Evolutionary conservation across 441 rosid genomes (phyloP).

Genomic region (Theobroma grandiflorum): DNA sequence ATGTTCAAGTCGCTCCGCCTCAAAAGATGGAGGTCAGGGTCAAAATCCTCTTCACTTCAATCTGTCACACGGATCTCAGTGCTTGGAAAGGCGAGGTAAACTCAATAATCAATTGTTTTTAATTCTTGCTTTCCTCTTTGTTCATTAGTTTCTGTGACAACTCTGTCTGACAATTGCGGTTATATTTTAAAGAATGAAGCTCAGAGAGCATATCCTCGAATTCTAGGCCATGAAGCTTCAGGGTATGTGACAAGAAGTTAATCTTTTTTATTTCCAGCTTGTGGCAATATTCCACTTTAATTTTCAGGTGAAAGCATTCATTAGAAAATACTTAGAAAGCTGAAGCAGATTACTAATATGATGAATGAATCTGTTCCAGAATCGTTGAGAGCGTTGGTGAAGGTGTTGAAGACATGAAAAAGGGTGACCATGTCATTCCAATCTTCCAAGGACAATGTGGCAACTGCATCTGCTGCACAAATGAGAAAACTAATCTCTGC

Average conservation of each 20-base stretch:
- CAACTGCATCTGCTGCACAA: constrained; percentile 20
- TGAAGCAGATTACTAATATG: not conserved
- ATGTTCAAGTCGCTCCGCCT: constrained; percentile 12
- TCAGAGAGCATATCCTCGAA: constrained; percentile 25
- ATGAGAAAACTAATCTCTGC: constrained; percentile 16
- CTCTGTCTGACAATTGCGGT: not conserved
- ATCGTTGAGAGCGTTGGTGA: constrained; percentile 24
- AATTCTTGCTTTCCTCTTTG: not conserved
- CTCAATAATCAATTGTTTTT: not conserved
- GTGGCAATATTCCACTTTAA: not conserved
- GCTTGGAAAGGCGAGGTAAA: constrained; percentile 29
- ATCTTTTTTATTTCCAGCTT: not conserved
- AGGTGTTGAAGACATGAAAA: constrained; percentile 21
- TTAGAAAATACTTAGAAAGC: not conserved
- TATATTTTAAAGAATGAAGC: constrained; percentile 14
- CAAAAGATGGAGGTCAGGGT: constrained; percentile 28
- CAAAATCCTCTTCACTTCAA: constrained; percentile 24
- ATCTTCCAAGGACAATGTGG: constrained; percentile 21
- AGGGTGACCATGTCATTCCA: constrained; percentile 21
- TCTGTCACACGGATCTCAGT: constrained; percentile 28
- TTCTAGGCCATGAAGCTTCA: constrained; percentile 26
- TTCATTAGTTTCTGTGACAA: not conserved
- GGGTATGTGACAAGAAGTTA: constrained; percentile 11
- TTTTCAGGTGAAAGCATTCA: not conserved
- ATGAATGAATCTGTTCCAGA: constrained; percentile 11